Evolutionary conservation across 2,329 filamentous ascomycete genomes (phyloP).

Genomic region (Aspergillus ustus): DNA sequence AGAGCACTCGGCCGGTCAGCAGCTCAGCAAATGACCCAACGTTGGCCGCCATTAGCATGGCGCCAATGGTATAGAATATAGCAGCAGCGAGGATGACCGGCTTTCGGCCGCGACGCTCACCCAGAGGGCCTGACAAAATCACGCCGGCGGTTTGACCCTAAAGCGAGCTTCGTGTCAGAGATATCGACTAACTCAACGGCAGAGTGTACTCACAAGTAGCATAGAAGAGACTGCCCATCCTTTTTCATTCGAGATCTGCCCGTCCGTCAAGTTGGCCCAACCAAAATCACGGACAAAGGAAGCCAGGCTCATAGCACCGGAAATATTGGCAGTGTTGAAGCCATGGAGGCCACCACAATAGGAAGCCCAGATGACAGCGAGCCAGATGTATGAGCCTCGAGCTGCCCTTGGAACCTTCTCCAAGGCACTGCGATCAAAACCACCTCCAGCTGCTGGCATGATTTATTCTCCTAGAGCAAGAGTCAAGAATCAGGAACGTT

Average conservation of each 20-base stretch:
- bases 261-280: slow-evolving; percentile 17
- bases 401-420: slow-evolving; percentile 22
- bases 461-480: neutral
- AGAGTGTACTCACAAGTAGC: slow-evolving; percentile 20
- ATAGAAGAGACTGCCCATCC: slow-evolving; percentile 30
- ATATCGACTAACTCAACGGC: neutral
- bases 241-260: slow-evolving; percentile 20
- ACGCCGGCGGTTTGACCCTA: slow-evolving; percentile 25
- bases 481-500: neutral
- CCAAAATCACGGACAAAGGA: slow-evolving; percentile 26
- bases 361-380: slow-evolving; percentile 26
- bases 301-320: slow-evolving; percentile 27
- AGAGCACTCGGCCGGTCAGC: slow-evolving; percentile 24
- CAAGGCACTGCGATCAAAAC: slow-evolving; percentile 23
- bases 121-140: slow-evolving; percentile 22
- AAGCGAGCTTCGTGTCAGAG: neutral
- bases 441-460: slow-evolving; percentile 25
- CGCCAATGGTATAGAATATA: slow-evolving; percentile 25
- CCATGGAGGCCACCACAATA: slow-evolving; percentile 28
- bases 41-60: slow-evolving; percentile 27
- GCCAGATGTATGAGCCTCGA: slow-evolving; percentile 23
- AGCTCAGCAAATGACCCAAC: slow-evolving; percentile 24
- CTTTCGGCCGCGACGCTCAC: slow-evolving; percentile 27
- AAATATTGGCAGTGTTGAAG: slow-evolving; percentile 32
- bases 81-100: slow-evolving; percentile 21